Evolutionary conservation across 2,329 filamentous ascomycete species (phyloP), one percentile per base, ranked within the genome.

Genomic region (Colletotrichum sp.): DNA sequence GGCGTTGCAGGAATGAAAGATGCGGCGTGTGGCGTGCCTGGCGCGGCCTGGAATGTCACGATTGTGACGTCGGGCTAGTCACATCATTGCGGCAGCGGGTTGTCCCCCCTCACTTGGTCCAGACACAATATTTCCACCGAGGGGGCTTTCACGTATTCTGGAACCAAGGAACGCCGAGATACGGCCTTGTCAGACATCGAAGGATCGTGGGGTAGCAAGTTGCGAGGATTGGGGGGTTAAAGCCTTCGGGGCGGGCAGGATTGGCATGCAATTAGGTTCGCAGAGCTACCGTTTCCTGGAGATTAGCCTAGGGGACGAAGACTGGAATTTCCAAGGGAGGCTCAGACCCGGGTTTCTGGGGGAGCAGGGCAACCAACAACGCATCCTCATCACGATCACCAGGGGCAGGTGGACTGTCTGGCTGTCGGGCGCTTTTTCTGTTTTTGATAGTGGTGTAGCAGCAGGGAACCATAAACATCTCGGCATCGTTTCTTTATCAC

Each of bases 311-410:
- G 73, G 70, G 65, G 55, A 18, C 5, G 12, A 55, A 18, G 55
- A 72, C 34, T 73, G 73, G 73, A 72, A 72, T 72, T 52, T 57
- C 57, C 43, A 75, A 75, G 73, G 73, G 70, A 75, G 64, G 48
- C 69, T 58, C 57, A 75, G 70, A 73, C 73, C 72, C 32, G 13
- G 30, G 67, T 18, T 21, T 65, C 32, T 43, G 63, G 28, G 32
- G 32, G 32, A 24, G 43, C n/a, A 24, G 21, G 57, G 66, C 28
- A n/a, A 58, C 65, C 48, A n/a, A 58, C 24, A 58, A 21, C 66
- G 32, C 28, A n/a, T 58, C 66, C 55, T 58, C 66, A 34, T 68
- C 66, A 34, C 26, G 55, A 58, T 68, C 66, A 58, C 26, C 66
- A 57, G 30, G 43, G 30, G 66, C 38, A 67, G 12, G 26, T 26